Base-by-base conservation (phyloP, 1,284 basidiomycete genomes). In the Apiotrichum gamsii region DNA sequence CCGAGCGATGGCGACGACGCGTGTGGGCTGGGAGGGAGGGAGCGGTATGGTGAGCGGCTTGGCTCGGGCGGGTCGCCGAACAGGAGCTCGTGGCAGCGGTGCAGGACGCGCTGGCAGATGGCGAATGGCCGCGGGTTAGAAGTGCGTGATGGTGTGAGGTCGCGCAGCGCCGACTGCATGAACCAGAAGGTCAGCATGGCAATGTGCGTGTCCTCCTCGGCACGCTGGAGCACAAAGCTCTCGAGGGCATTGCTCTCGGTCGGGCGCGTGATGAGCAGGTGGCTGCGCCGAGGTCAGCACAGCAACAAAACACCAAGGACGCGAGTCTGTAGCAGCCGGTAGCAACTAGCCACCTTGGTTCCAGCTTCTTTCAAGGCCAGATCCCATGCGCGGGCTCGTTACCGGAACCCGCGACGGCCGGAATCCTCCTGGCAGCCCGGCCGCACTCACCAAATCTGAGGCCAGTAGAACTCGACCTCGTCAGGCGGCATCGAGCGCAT, bases 181-280 rank as follows among this genome's bases (percentile, higher is more conserved):
- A 91, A 95, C 90, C 91, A 96, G 42, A 96, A 75, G 0, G 93
- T 95, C 91, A 90, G 80, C 80, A 95, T 87, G 49, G 90, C 88
- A 49, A 93, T 82, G 72, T 96, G 93, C 0, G 90, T 90, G 39
- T 90, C 93, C 60, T 84, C 82, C 64, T 90, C 85, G 14, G 85
- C 84, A 53, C 84, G 79, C 52, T 90, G 84, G 30, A 91, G 79
- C 42, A 96, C 85, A 65, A 96, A 95, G 57, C 83, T 85, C 72
- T 96, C 91, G 44, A 96, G 77, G 19, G 91, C 91, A 48, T 86
- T 81, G 6, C 89, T 93, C 61, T 84, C 82, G 8, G 90, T 89
- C 2, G 90, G 89, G 49, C 85, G 81, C 4, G 90, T 93, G 47
- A 95, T 82, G 50, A 95, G 82, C 32, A 96, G 80, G 75, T 96